These are phyloP conservation scores for Penicillium turbatum DNA, from an alignment of 495 filamentous ascomycete genomes.

Conservation along the genomic window DNA sequence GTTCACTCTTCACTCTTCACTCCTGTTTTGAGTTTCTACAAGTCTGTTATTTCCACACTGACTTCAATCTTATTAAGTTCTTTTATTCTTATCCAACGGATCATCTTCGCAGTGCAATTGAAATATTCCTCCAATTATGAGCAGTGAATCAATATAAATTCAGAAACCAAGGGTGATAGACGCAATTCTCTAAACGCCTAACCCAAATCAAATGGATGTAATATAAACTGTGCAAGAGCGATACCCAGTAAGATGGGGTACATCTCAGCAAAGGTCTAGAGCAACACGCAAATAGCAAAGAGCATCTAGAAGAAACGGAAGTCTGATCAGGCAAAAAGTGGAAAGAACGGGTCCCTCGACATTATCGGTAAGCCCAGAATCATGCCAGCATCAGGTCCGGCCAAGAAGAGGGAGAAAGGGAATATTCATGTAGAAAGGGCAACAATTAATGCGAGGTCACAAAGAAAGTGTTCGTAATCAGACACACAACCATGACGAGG, in stretches of 20 bases:
- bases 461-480: slow-evolving; percentile 79
- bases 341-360: background rate
- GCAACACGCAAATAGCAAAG: background rate
- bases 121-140: background rate
- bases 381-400: slow-evolving; percentile 9
- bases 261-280: slow-evolving; percentile 1
- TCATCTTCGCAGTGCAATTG: background rate
- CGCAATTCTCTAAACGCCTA: slow-evolving; percentile 11
- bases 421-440: background rate
- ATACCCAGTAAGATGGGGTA: background rate
- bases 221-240: background rate
- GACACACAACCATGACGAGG: slow-evolving; percentile 83
- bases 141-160: background rate
- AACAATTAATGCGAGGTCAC: slow-evolving; percentile 47
- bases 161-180: background rate
- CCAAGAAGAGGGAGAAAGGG: slow-evolving; percentile 19
- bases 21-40: background rate
- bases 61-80: background rate
- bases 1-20: background rate
- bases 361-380: slow-evolving; percentile 24
- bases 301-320: background rate
- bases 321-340: background rate
- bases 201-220: slow-evolving; percentile 3
- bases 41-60: background rate
- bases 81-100: background rate